Base-by-base conservation (phyloP, 345 rosid genomes). In the Orychophragmus violaceus region DNA sequence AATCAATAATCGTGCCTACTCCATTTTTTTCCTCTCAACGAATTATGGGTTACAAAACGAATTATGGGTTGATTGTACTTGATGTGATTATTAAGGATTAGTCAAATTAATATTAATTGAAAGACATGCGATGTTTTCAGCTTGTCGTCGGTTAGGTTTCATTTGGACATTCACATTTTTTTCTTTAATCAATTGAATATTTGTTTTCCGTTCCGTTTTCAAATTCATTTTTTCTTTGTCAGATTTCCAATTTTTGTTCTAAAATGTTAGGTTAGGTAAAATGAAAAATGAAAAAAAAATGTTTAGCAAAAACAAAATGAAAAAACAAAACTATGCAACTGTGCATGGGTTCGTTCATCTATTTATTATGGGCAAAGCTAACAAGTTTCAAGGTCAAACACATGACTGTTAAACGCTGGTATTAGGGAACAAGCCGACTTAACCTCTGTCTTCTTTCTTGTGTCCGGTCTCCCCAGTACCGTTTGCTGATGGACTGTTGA, bases 101-200 rank as follows among this genome's bases (percentile, higher is more conserved):
- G 25, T 60, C 24, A 27, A 28, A 25, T 27, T 9, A 48, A 21
- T 21, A 42, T 27, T 27, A 27, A 10, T 17, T 41, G 35, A n/a
- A 3, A 41, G 24, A 17, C 36, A 59, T 41, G 51, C 24, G 10
- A 41, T 60, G 59, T 53, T 29, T 53, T 55, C 36, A 25, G 52
- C 25, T 60, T 42, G 37, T 42, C 51, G 52, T 44, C 8, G 66
- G 53, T 44, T 61, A 11, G 17, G 29, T 60, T 60, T 60, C 25
- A 41, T 49, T 49, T 22, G 5, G 12, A 19, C 52, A 46, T 59
- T 39, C 41, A 51, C 41, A 16, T 8, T 24, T 4, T 37, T 58
- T 30, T 19, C 5, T 6, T 25, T 35, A 42, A 42, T 42, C 19
- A 44, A 27, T 46, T 24, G n/a, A 16, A 42, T 22, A 36, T 3